phyloP scores from a whole-genome alignment of 495 filamentous ascomycete species.

The Cryomyces minteri region DNA sequence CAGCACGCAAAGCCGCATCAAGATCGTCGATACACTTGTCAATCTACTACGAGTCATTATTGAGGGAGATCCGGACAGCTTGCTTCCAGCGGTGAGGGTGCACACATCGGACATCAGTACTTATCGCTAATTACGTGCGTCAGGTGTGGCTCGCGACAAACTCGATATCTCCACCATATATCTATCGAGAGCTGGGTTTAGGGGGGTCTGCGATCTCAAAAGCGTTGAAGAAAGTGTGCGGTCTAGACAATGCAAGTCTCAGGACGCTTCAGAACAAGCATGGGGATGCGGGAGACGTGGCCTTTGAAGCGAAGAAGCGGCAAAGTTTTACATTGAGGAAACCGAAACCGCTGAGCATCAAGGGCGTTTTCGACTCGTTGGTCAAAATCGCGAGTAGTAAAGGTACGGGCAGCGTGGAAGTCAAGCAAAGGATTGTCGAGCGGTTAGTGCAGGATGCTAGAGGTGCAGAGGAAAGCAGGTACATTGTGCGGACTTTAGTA shows the following conservation, averaged over 20 bases:
- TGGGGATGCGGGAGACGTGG: slow-evolving; percentile 86
- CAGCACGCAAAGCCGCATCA: slow-evolving; percentile 75
- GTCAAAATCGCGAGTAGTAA: slow-evolving; percentile 75
- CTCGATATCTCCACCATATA: slow-evolving; percentile 78
- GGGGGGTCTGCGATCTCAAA: slow-evolving; percentile 87
- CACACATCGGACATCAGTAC: not conserved
- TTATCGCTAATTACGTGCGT: not conserved
- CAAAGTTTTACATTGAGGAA: slow-evolving; percentile 76
- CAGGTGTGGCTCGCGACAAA: slow-evolving; percentile 87
- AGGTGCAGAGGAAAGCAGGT: slow-evolving; percentile 87
- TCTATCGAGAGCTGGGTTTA: slow-evolving; percentile 73
- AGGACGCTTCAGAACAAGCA: slow-evolving; percentile 78
- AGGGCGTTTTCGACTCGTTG: slow-evolving; percentile 67
- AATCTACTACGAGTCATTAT: slow-evolving; percentile 76
- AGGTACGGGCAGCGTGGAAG: slow-evolving; percentile 71
- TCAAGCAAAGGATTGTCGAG: slow-evolving; percentile 81
- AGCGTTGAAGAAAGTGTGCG: slow-evolving; percentile 77
- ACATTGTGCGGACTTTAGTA: slow-evolving; percentile 75
- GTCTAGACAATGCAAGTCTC: slow-evolving; percentile 57
- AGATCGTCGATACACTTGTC: slow-evolving; percentile 84
- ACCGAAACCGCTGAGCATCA: slow-evolving; percentile 77
- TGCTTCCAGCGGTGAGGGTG: slow-evolving; percentile 54
- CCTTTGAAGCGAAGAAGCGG: slow-evolving; percentile 90
- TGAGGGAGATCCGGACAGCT: slow-evolving; percentile 64
- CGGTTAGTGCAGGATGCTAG: slow-evolving; percentile 73